Percentiles rank a stretch among this genome's conserved stretches.
These are phyloP conservation scores for Lyophyllum shimeji DNA, from an alignment of 768 basidiomycete genomes.

Conservation along the genomic window DNA sequence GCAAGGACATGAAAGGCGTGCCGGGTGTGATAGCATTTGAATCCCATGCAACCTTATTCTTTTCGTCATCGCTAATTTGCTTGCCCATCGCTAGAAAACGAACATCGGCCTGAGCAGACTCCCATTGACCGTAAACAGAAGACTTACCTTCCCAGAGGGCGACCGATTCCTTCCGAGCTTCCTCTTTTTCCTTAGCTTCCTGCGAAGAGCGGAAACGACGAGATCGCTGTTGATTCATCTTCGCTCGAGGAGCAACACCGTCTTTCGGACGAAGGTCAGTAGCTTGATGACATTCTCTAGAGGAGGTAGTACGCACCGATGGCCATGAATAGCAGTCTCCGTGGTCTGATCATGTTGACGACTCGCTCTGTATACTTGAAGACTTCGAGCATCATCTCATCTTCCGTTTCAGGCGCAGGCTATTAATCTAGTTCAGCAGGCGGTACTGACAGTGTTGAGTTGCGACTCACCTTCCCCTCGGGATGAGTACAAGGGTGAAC, in stretches of 20 bases:
- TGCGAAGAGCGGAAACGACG: conserved; percentile 93
- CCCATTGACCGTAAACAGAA: not conserved
- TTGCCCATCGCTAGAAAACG: conserved; percentile 89
- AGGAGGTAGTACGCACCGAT: conserved; percentile 58
- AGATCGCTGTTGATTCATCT: conserved; percentile 99
- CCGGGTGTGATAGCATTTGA: conserved; percentile 99
- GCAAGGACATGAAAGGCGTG: conserved; percentile 96
- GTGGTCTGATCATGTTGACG: conserved; percentile 94
- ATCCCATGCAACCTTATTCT: conserved; percentile 89
- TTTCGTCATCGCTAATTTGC: conserved; percentile 75
- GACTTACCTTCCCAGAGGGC: conserved; percentile 79
- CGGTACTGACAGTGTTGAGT: not conserved
- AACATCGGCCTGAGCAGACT: not conserved
- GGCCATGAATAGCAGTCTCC: conserved; percentile 97
- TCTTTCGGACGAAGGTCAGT: conserved; percentile 43
- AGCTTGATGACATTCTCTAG: not conserved
- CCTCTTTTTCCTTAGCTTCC: conserved; percentile 93
- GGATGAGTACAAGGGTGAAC: conserved; percentile 99
- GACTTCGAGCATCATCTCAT: conserved; percentile 98
- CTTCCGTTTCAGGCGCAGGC: conserved; percentile 97
- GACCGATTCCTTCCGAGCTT: conserved; percentile 80
- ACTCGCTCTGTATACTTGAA: conserved; percentile 97
- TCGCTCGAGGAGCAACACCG: conserved; percentile 96
- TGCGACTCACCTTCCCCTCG: conserved; percentile 76
- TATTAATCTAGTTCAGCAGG: conserved; percentile 27